These are phyloP conservation scores for Pachysandra terminalis DNA, from an alignment of 164 flowering plant genomes.

Conservation along the genomic window DNA sequence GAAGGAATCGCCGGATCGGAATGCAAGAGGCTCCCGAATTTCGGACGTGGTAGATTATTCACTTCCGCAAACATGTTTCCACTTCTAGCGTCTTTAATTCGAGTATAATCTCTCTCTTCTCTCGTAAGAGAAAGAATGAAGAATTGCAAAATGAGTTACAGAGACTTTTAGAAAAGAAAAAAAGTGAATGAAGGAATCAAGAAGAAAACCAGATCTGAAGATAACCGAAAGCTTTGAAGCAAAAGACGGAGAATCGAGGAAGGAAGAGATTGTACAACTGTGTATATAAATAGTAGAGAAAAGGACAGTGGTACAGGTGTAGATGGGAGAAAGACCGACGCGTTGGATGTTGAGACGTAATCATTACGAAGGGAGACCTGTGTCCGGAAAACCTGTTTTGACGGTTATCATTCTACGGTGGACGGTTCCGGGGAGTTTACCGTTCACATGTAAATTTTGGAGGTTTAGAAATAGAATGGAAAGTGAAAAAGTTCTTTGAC, in stretches of 20 bases:
- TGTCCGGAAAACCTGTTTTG: constrained; percentile 4
- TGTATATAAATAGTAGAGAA: constrained; percentile 4
- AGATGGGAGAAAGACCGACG: background rate
- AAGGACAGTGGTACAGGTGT: background rate
- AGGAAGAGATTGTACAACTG: background rate
- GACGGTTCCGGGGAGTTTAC: too few relatives aligned
- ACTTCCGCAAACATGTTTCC: constrained; percentile 12
- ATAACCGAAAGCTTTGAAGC: background rate
- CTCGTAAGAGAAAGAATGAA: background rate
- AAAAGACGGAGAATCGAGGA: background rate
- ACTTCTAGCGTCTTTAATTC: constrained; percentile 3
- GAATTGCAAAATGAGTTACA: background rate
- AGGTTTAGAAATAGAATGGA: too few relatives aligned
- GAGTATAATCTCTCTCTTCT: background rate
- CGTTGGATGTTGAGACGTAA: constrained; percentile 5
- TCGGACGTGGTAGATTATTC: constrained; percentile 19
- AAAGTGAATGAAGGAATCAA: background rate
- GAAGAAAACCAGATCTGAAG: background rate
- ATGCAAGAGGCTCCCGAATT: constrained; percentile 24
- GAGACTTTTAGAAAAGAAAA: background rate
- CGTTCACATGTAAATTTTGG: too few relatives aligned
- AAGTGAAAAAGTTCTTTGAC: too few relatives aligned
- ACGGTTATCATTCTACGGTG: background rate
- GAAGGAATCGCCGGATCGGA: constrained; percentile 28
- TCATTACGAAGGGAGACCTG: constrained; percentile 1